A percentile compares a stretch with the other conserved stretches of the same genome.
phyloP scores from a whole-genome alignment of 2,329 filamentous ascomycete genomes.

The Calonectria pseudoturangicola region DNA sequence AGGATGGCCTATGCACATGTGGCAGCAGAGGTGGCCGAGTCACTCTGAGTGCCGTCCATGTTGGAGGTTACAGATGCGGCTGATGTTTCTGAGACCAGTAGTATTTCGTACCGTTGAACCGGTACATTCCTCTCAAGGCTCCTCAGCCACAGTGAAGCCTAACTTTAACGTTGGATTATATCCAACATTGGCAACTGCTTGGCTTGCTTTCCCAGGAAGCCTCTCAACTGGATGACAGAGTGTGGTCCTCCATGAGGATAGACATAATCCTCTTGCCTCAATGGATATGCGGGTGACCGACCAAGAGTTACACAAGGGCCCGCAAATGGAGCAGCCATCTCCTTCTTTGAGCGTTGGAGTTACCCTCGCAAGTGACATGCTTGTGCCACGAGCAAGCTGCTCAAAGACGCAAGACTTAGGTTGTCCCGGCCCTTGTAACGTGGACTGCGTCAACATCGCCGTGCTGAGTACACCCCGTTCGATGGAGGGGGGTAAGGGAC shows the following conservation, averaged over 20 bases:
- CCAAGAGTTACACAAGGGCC: constrained; percentile 31
- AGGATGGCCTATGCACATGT: constrained; percentile 6
- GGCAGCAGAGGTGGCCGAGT: constrained; percentile 7
- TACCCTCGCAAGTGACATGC: constrained; percentile 48
- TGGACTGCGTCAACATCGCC: constrained; percentile 33
- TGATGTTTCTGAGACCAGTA: constrained; percentile 5
- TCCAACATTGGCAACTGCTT: background rate
- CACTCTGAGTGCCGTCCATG: background rate
- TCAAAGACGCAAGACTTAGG: constrained; percentile 35
- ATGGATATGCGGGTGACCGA: constrained; percentile 42
- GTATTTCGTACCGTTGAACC: background rate
- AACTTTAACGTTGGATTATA: background rate
- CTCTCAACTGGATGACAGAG: constrained; percentile 1
- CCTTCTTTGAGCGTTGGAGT: constrained; percentile 38
- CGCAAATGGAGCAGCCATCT: constrained; percentile 11
- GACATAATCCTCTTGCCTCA: constrained; percentile 41
- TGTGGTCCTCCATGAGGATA: constrained; percentile 22
- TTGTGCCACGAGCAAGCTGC: constrained; percentile 44
- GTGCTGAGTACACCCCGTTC: constrained; percentile 35
- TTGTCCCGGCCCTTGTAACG: constrained; percentile 42
- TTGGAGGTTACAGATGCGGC: background rate
- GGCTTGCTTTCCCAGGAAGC: background rate
- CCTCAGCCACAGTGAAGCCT: background rate
- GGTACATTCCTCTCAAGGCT: too few relatives aligned
- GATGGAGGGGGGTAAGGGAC: constrained; percentile 11